phyloP scores from a whole-genome alignment of 2,329 filamentous ascomycete species.

The Penicillium crustosum region DNA sequence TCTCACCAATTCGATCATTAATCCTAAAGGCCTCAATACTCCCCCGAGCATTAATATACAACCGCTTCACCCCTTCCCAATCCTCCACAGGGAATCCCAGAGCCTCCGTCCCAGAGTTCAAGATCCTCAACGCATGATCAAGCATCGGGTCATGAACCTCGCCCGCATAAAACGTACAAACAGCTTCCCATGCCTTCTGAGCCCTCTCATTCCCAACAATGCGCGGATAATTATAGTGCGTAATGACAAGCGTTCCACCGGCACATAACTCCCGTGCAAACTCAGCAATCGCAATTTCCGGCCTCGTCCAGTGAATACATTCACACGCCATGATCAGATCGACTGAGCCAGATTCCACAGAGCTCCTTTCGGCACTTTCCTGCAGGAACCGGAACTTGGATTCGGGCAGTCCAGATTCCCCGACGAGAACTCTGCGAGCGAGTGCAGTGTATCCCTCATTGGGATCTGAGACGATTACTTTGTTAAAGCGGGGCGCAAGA shows the following conservation, averaged over 20 bases:
- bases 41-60: slow-evolving; percentile 5
- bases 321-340: slow-evolving; percentile 7
- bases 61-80: slow-evolving; percentile 1
- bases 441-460: slow-evolving; percentile 7
- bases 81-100: background rate
- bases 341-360: background rate
- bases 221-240: slow-evolving; percentile 7
- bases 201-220: slow-evolving; percentile 5
- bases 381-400: slow-evolving; percentile 1
- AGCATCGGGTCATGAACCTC: background rate
- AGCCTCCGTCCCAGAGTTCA: slow-evolving; percentile 3
- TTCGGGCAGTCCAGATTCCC: background rate
- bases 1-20: slow-evolving; percentile 1
- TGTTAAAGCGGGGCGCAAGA: background rate
- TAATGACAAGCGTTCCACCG: slow-evolving; percentile 1
- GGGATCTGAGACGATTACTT: slow-evolving; percentile 6
- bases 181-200: slow-evolving; percentile 1
- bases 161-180: slow-evolving; percentile 1
- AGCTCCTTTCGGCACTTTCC: slow-evolving; percentile 5
- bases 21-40: slow-evolving; percentile 3
- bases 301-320: slow-evolving; percentile 8
- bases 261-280: slow-evolving; percentile 1
- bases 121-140: slow-evolving; percentile 6
- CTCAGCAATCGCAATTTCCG: background rate
- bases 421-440: background rate